Conservation (phyloP, 305 asterid species). For the Euphrasia arctica region DNA sequence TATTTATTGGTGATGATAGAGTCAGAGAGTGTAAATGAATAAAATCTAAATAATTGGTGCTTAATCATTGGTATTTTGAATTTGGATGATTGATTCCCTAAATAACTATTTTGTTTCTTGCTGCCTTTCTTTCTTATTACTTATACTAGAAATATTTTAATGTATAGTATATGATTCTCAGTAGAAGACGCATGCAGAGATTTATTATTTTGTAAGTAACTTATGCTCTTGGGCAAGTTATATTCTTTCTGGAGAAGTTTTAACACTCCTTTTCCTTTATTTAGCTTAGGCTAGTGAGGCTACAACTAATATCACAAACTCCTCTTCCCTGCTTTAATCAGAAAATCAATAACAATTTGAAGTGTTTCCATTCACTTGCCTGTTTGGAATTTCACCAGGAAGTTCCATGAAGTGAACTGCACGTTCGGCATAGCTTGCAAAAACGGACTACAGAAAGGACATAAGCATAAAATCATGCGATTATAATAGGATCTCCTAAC, state of each 20-base stretch:
- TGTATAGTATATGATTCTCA: not conserved
- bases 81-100: not conserved
- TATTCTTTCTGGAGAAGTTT: not conserved
- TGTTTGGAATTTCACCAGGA: slow-evolving; percentile 95
- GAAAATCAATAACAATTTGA: slow-evolving; percentile 8
- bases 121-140: not conserved
- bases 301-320: too few species aligned
- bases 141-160: not conserved
- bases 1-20: not conserved
- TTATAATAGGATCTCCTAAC: not conserved
- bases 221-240: not conserved
- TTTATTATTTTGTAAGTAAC: not conserved
- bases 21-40: not conserved
- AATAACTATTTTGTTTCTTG: not conserved
- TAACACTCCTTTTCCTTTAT: not conserved
- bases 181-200: not conserved
- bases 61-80: not conserved
- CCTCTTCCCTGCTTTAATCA: not conserved
- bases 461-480: not conserved
- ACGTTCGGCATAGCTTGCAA: slow-evolving; percentile 86
- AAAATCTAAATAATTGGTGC: not conserved
- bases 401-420: slow-evolving; percentile 98
- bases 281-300: too few species aligned
- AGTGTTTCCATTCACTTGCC: slow-evolving; percentile 49
- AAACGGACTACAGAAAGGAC: slow-evolving; percentile 59